Evolutionary conservation across 257 asterid genomes (phyloP), one percentile per base, ranked within the genome.

Genomic region (Salvia splendens): DNA sequence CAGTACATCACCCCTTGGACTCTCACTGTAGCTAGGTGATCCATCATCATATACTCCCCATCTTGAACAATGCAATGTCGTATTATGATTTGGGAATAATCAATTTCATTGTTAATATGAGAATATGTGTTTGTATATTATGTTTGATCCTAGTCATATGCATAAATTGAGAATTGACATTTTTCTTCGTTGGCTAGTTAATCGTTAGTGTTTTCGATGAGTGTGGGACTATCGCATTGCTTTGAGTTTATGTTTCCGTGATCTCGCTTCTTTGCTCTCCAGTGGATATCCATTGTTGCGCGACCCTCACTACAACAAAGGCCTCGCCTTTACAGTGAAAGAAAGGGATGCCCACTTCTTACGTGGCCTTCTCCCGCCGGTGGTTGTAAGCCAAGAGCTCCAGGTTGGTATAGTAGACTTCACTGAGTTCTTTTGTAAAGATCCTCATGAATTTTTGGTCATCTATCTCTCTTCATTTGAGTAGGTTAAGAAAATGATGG

Each of bases 281-380:
- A 94, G 99, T 87, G 99, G 99, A 61, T 94, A 89, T 78, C 92
- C 89, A 33, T 84, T 94, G 87, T 72, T 94, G 95, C 95, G 99
- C 4, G 96, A 94, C 67, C 99, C 98, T 0, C 99, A 94, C 82
- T 84, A 85, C 79, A 94, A 94, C 81, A 94, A 94, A 78, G 99
- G 99, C 65, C 96, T 94, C 55, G 96, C 96, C 61, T 94, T 94
- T 61, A 75, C 82, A 3, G 88, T 91, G 80, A 94, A 73, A 78
- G 99, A 94, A 82, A 88, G 95, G 81, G 99, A 91, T 74, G 84
- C 97, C 32, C 99, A 94, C 83, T 94, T 84, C 72, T 82, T 94
- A 71, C 86, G 98, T 36, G 99, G 99, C 66, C 99, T 94, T 82
- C 96, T 94, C 58, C 99, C 99, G 17, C 98, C 99, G 0, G 98